A percentile compares a stretch with the other conserved stretches of the same genome.
phyloP scores from a whole-genome alignment of 345 rosid genomes.

The Ailanthus altissimus region DNA sequence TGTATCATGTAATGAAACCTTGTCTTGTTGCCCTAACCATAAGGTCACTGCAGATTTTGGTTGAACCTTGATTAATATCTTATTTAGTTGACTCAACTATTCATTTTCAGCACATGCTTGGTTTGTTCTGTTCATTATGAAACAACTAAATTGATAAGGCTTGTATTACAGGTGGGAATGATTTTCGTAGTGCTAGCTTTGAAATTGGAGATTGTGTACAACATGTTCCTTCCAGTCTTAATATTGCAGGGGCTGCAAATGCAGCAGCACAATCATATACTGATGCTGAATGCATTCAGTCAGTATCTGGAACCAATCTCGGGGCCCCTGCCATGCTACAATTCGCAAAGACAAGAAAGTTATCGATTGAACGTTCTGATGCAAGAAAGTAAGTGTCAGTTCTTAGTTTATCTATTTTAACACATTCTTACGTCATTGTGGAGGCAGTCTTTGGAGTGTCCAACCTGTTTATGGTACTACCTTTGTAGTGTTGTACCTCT shows the following conservation, averaged over 20 bases:
- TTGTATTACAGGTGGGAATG: slow-evolving; percentile 46
- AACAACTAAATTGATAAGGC: slow-evolving; percentile 33
- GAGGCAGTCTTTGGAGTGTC: not conserved
- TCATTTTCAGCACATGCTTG: not conserved
- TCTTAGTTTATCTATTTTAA: slow-evolving; percentile 5
- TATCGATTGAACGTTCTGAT: slow-evolving; percentile 85
- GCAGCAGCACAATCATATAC: slow-evolving; percentile 49
- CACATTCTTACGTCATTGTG: slow-evolving; percentile 1
- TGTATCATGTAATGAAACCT: not conserved
- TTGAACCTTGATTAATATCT: not conserved
- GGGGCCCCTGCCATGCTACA: slow-evolving; percentile 70
- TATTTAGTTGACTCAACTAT: not conserved
- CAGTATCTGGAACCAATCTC: slow-evolving; percentile 62
- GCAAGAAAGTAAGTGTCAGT: slow-evolving; percentile 66
- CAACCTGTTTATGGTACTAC: not conserved
- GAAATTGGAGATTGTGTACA: slow-evolving; percentile 42
- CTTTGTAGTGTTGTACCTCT: not conserved
- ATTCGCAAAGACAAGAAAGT: slow-evolving; percentile 91
- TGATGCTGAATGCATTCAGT: slow-evolving; percentile 71
- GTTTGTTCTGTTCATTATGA: not conserved
- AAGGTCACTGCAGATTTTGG: not conserved
- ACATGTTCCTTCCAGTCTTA: slow-evolving; percentile 39
- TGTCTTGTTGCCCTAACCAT: not conserved
- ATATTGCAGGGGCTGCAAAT: slow-evolving; percentile 53
- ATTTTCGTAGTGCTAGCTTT: slow-evolving; percentile 34